These are phyloP conservation scores for Teratosphaeria zuluensis DNA, from an alignment of 2,329 filamentous ascomycete genomes.

Conservation along the genomic window DNA sequence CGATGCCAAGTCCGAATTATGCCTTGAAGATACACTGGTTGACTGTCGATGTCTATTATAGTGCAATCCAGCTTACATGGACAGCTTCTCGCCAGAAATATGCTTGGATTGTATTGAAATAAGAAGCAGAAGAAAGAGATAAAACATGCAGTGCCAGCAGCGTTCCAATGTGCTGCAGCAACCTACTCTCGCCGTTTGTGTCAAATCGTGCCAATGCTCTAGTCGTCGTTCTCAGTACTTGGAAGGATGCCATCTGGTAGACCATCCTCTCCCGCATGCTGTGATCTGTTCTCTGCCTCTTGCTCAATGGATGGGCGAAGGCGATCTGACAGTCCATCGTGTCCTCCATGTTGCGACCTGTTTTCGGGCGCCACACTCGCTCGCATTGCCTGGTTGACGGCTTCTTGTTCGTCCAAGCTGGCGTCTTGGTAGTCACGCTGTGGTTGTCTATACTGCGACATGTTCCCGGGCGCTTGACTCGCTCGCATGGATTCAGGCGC, in stretches of 20 bases:
- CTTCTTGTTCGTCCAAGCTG: neutral
- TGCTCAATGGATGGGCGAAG: too few relatives aligned
- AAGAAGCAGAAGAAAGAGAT: too few relatives aligned
- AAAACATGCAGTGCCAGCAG: neutral
- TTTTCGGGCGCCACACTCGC: neutral
- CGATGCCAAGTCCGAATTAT: too few relatives aligned
- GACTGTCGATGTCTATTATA: neutral
- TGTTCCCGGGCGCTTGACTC: too few relatives aligned
- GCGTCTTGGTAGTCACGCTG: too few relatives aligned
- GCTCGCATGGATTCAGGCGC: neutral
- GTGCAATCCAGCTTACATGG: neutral
- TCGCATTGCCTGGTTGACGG: neutral
- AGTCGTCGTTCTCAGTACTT: neutral
- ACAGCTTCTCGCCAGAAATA: neutral
- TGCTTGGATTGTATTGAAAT: neutral
- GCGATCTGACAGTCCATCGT: too few relatives aligned
- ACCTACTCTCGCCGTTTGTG: neutral
- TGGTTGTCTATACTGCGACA: too few relatives aligned
- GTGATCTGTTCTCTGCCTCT: too few relatives aligned
- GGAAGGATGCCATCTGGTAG: neutral
- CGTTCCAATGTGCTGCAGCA: neutral
- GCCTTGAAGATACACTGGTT: neutral
- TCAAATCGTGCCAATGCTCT: neutral
- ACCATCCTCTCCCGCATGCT: neutral
- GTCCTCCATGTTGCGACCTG: too few relatives aligned